Percentiles rank a stretch among this genome's conserved stretches.
Conservation (phyloP, 106 monocot genomes). For the Gastrodia elata region DNA sequence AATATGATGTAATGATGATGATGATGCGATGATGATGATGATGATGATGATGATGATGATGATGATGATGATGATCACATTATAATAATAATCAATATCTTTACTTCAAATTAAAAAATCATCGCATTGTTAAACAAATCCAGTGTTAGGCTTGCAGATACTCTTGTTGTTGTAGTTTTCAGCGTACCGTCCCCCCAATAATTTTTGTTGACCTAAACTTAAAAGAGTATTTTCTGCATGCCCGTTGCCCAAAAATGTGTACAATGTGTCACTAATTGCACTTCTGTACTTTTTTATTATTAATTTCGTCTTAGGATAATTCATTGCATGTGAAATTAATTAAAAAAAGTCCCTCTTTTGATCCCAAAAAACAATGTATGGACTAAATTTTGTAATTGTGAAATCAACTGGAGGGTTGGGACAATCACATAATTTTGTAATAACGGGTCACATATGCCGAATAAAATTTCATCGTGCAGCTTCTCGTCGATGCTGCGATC, state of each 20-base stretch:
- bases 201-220: background rate
- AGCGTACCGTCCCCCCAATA: background rate
- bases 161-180: background rate
- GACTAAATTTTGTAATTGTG: too few relatives aligned
- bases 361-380: background rate
- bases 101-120: too few relatives aligned
- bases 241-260: background rate
- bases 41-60: too few relatives aligned
- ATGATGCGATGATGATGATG: too few relatives aligned
- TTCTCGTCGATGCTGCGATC: slow-evolving; percentile 29
- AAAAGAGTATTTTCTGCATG: background rate
- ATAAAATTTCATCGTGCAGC: slow-evolving; percentile 24
- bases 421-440: too few relatives aligned
- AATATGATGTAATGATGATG: too few relatives aligned
- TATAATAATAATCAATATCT: too few relatives aligned
- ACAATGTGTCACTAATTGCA: background rate
- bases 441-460: too few relatives aligned
- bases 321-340: slow-evolving; percentile 4
- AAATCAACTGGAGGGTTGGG: too few relatives aligned
- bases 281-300: background rate
- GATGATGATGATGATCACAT: too few relatives aligned
- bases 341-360: slow-evolving; percentile 1
- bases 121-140: background rate
- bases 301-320: background rate
- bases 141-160: background rate